These are phyloP conservation scores for Groenewaldozyma tartarivorans DNA, from an alignment of 805 yeast species.

Conservation along the genomic window DNA sequence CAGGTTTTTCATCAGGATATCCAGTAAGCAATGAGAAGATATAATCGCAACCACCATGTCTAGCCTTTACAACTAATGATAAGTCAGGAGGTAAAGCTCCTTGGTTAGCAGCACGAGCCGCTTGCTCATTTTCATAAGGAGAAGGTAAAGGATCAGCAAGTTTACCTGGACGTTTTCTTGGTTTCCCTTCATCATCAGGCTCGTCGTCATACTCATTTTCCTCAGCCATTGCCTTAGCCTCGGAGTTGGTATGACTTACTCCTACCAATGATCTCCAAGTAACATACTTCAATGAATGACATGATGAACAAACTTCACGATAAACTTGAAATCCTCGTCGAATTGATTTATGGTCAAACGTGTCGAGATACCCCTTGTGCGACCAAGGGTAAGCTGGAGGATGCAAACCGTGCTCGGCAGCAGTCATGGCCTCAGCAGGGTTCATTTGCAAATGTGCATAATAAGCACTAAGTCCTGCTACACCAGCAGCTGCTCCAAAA, in stretches of 20 bases:
- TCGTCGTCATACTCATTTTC: slow-evolving; percentile 96
- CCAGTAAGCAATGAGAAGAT: slow-evolving; percentile 93
- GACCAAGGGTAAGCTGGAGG: slow-evolving; percentile 92
- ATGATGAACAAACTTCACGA: slow-evolving; percentile 98
- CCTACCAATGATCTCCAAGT: slow-evolving; percentile 99
- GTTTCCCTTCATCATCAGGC: slow-evolving; percentile 93
- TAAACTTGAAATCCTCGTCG: slow-evolving; percentile 99
- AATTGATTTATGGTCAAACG: slow-evolving; percentile 90
- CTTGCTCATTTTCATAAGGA: slow-evolving; percentile 96
- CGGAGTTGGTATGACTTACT: slow-evolving; percentile 85
- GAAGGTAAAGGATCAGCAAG: slow-evolving; percentile 90
- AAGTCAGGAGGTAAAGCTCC: slow-evolving; percentile 99
- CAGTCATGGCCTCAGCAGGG: slow-evolving; percentile 93
- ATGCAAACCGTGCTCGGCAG: slow-evolving; percentile 98
- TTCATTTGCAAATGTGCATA: slow-evolving; percentile 75
- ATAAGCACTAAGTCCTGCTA: slow-evolving; percentile 72
- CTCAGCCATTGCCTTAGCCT: slow-evolving; percentile 88
- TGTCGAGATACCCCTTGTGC: slow-evolving; percentile 75
- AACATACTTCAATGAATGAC: slow-evolving; percentile 93
- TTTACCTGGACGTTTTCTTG: slow-evolving; percentile 97
- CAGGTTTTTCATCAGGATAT: slow-evolving; percentile 98
- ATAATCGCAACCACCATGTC: slow-evolving; percentile 97
- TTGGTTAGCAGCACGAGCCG: slow-evolving; percentile 98
- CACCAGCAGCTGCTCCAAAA: slow-evolving; percentile 30
- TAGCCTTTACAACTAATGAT: slow-evolving; percentile 93